Evolutionary conservation across 441 rosid genomes (phyloP).

Genomic region (Erysimum cheiri): DNA sequence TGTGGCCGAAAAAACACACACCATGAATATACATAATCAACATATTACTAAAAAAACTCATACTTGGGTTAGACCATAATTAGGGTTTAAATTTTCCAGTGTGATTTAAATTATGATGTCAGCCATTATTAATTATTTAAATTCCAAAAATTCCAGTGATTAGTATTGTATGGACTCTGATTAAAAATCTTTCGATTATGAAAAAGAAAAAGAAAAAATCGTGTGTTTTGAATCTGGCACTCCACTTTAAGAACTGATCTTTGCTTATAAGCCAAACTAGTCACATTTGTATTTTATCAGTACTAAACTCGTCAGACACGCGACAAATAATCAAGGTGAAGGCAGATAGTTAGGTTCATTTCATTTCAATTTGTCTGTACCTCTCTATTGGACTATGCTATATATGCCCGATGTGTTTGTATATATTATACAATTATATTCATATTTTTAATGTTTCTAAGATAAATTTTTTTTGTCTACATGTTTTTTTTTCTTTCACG

Average conservation of each 20-base stretch:
- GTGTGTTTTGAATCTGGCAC: not conserved
- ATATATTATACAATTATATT: no score
- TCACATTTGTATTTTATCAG: not conserved
- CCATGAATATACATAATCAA: not conserved
- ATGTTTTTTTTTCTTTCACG: not conserved
- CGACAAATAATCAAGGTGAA: conserved; percentile 12
- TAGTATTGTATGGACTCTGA: not conserved
- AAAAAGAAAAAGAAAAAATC: not conserved
- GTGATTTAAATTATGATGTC: not conserved
- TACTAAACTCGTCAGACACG: not conserved
- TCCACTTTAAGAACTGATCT: not conserved
- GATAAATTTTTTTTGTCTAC: not conserved
- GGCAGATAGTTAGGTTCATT: conserved; percentile 28
- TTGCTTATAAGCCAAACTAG: conserved; percentile 10
- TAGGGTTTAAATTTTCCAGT: not conserved
- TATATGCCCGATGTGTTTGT: not conserved
- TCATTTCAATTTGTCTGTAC: conserved; percentile 23
- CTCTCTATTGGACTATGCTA: not conserved
- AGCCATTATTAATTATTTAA: not conserved
- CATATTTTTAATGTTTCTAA: not conserved
- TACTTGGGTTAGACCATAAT: not conserved
- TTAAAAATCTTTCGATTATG: not conserved
- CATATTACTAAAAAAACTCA: not conserved
- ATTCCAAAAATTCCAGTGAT: not conserved
- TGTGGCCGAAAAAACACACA: no score